Conservation (phyloP, 345 rosid genomes). For the Populus alba region DNA sequence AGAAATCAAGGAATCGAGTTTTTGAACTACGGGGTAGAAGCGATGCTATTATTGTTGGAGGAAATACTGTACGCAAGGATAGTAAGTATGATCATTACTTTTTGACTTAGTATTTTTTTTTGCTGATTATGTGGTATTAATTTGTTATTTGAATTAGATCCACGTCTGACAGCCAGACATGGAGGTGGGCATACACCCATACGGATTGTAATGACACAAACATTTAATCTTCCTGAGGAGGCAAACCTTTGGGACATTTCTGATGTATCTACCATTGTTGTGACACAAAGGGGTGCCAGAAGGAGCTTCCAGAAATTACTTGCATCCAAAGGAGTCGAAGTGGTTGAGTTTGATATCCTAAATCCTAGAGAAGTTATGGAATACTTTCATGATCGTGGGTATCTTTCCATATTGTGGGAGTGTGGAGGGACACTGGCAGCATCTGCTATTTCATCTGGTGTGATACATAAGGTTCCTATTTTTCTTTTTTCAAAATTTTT, state of each 20-base stretch:
- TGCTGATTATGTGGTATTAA: neutral
- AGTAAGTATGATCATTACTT: conserved; percentile 41
- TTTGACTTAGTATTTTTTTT: neutral
- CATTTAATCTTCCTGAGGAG: conserved; percentile 83
- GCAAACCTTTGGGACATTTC: conserved; percentile 88
- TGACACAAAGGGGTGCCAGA: conserved; percentile 90
- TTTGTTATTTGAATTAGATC: conserved; percentile 49
- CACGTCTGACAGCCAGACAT: conserved; percentile 82
- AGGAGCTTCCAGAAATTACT: conserved; percentile 77
- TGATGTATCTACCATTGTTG: conserved; percentile 74
- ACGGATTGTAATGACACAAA: conserved; percentile 73
- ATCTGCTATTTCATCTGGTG: conserved; percentile 83
- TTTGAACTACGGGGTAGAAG: conserved; percentile 80
- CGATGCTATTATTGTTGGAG: conserved; percentile 91
- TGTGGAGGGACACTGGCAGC: conserved; percentile 93
- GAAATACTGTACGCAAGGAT: conserved; percentile 83
- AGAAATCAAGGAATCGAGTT: conserved; percentile 70
- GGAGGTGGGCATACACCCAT: conserved; percentile 87
- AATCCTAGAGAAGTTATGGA: conserved; percentile 94
- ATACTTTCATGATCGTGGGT: conserved; percentile 84
- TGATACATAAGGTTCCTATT: conserved; percentile 74
- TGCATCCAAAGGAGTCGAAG: conserved; percentile 87
- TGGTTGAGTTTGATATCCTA: conserved; percentile 91
- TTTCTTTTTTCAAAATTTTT: neutral
- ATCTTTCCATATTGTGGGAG: conserved; percentile 93